These are phyloP conservation scores for Elymus sibiricus DNA, from an alignment of 176 grass and related monocot genomes.

Conservation along the genomic window DNA sequence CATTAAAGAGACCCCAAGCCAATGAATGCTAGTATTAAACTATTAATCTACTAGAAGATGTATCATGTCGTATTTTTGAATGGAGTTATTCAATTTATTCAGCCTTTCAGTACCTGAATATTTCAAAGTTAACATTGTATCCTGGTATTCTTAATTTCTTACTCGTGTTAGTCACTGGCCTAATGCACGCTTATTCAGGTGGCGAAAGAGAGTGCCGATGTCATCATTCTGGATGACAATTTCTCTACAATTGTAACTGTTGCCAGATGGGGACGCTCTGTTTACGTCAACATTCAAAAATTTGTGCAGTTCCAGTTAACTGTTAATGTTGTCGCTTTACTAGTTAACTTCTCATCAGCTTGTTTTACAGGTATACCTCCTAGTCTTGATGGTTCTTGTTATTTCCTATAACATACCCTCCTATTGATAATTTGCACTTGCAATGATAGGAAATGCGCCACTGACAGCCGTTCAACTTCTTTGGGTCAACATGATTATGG, in stretches of 20 bases:
- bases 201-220: conserved; percentile 98
- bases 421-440: conserved; percentile 20
- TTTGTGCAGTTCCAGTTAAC: conserved; percentile 98
- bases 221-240: conserved; percentile 98
- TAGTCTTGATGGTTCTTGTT: not conserved
- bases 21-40: not conserved
- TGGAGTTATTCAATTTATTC: conserved; percentile 14
- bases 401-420: not conserved
- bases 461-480: conserved; percentile 94
- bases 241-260: conserved; percentile 97
- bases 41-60: not conserved
- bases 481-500: conserved; percentile 99
- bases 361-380: conserved; percentile 73
- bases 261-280: conserved; percentile 95
- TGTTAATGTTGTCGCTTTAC: conserved; percentile 86
- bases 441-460: conserved; percentile 72
- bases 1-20: not conserved
- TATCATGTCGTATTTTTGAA: not conserved
- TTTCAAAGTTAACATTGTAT: conserved; percentile 3
- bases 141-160: not conserved
- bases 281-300: conserved; percentile 98
- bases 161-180: not conserved
- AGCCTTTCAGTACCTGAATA: not conserved
- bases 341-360: conserved; percentile 94
- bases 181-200: conserved; percentile 64